Conservation (phyloP, 2,329 filamentous ascomycete genomes). For the Penicillium sp. region DNA sequence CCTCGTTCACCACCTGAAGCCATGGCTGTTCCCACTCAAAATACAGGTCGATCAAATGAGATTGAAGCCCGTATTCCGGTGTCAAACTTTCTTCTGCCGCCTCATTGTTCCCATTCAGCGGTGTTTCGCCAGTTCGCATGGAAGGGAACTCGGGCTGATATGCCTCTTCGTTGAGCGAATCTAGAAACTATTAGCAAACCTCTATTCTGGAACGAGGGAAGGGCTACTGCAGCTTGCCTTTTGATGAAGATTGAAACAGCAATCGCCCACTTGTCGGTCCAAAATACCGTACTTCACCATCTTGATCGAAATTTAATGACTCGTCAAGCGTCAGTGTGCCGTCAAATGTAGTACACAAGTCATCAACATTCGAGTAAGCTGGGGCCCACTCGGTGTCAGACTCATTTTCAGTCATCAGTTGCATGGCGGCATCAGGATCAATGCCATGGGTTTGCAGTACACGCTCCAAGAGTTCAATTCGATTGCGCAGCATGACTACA, state of each 20-base stretch:
- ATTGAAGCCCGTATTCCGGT: conserved; percentile 25
- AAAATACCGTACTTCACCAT: conserved; percentile 38
- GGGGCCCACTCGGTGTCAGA: not conserved
- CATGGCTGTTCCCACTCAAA: conserved; percentile 42
- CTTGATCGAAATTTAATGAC: conserved; percentile 36
- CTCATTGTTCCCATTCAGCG: not conserved
- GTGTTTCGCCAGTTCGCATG: not conserved
- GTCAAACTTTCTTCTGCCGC: conserved; percentile 6
- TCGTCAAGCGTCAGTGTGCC: conserved; percentile 38
- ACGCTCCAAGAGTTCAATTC: conserved; percentile 34
- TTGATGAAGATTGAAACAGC: conserved; percentile 25
- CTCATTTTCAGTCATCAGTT: conserved; percentile 8
- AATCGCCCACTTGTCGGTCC: conserved; percentile 39
- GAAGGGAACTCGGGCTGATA: conserved; percentile 7
- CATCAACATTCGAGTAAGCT: conserved; percentile 14
- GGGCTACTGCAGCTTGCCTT: conserved; percentile 1
- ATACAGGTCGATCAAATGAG: conserved; percentile 35
- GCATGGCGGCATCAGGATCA: conserved; percentile 28
- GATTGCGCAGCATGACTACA: conserved; percentile 34
- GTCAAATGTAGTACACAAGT: conserved; percentile 28
- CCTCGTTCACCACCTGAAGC: conserved; percentile 38
- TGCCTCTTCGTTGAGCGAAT: conserved; percentile 7
- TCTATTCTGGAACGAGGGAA: not conserved
- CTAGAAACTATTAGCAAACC: conserved; percentile 7
- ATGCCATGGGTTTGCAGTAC: conserved; percentile 31